These are phyloP conservation scores for Fraxinus ornus DNA, from an alignment of 305 asterid species.

Conservation along the genomic window DNA sequence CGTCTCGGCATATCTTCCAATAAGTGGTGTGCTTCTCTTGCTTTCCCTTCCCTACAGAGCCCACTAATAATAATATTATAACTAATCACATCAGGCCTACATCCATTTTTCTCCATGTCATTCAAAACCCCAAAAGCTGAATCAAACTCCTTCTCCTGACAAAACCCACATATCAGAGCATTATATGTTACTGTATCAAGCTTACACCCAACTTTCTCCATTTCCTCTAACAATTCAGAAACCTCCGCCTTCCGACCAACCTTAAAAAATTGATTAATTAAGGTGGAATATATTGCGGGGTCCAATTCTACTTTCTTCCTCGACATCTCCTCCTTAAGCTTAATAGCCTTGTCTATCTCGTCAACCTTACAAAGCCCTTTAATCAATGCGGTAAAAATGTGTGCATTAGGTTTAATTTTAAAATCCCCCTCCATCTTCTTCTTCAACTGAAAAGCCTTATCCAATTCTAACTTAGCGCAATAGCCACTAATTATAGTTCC, in stretches of 20 bases:
- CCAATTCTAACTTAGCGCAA: constrained; percentile 38
- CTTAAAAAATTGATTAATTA: constrained; percentile 61
- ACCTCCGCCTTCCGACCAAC: constrained; percentile 47
- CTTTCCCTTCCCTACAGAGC: constrained; percentile 54
- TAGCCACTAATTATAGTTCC: constrained; percentile 69
- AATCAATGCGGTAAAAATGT: constrained; percentile 50
- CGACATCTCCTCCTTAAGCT: constrained; percentile 67
- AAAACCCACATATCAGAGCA: constrained; percentile 58
- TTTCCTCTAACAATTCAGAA: constrained; percentile 48
- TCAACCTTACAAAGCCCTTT: constrained; percentile 54
- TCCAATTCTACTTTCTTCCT: constrained; percentile 46
- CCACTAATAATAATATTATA: constrained; percentile 56
- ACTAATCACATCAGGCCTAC: constrained; percentile 64
- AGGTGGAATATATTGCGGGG: constrained; percentile 62
- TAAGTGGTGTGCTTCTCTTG: constrained; percentile 56
- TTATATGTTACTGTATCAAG: constrained; percentile 60
- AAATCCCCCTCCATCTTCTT: constrained; percentile 53
- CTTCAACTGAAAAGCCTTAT: constrained; percentile 52
- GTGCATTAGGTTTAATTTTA: constrained; percentile 48
- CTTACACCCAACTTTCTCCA: constrained; percentile 57
- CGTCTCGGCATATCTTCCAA: constrained; percentile 76
- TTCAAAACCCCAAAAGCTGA: constrained; percentile 48
- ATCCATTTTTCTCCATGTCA: constrained; percentile 62
- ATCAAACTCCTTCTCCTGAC: constrained; percentile 57
- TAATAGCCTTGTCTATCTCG: constrained; percentile 41